Evolutionary conservation across 148 eudicot species (phyloP).

Genomic region (Vaccinium myrtillus): DNA sequence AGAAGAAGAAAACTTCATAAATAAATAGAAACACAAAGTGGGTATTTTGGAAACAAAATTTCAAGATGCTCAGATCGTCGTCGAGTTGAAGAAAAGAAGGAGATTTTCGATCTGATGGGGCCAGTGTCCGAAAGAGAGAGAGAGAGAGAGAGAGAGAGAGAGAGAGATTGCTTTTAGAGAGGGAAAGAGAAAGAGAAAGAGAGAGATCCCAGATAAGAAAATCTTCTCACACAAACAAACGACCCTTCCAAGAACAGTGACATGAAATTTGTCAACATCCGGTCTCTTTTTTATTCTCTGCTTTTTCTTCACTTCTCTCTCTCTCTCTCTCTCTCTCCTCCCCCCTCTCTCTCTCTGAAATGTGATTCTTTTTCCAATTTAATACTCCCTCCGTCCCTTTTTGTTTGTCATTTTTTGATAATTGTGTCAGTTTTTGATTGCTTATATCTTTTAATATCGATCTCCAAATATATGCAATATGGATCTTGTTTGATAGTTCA

Average conservation of each 20-base stretch:
- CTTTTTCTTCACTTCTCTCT: constrained; percentile 29
- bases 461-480: no score
- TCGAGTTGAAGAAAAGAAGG: constrained; percentile 40
- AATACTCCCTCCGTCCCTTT: no score
- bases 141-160: constrained; percentile 24
- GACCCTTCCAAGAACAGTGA: constrained; percentile 92
- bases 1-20: constrained; percentile 17
- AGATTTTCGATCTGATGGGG: constrained; percentile 92
- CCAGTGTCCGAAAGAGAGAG: constrained; percentile 35
- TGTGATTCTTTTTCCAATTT: constrained; percentile 15
- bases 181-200: constrained; percentile 29
- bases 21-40: constrained; percentile 28
- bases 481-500: no score
- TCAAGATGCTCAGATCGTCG: constrained; percentile 53
- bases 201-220: constrained; percentile 99
- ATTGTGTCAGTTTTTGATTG: no score
- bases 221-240: constrained; percentile 78
- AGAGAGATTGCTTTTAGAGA: constrained; percentile 22
- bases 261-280: constrained; percentile 96
- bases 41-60: constrained; percentile 38
- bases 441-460: no score
- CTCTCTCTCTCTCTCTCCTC: constrained; percentile 17
- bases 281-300: constrained; percentile 84
- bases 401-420: no score
- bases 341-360: constrained; percentile 14